Evolutionary conservation across 306 rosid genomes (phyloP), one percentile per base, ranked within the genome.

Genomic region (Elaeagnus macrophylla): DNA sequence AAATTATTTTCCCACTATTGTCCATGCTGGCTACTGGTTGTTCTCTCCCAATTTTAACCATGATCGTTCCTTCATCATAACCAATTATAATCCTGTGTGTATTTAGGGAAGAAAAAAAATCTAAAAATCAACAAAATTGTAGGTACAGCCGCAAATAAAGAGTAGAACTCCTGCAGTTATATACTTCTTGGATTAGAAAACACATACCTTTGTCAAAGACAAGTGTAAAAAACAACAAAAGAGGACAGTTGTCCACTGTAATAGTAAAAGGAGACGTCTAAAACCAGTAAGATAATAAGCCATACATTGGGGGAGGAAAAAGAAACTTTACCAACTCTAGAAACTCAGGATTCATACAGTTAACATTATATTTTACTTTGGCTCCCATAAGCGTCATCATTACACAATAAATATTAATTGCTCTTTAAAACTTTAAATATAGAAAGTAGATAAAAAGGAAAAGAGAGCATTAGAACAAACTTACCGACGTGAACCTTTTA

Each of bases 1-100:
- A 93, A 57, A 93, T 88, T 52, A 91, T 77, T 74, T 87, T 93
- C 57, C 99, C 96, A 56, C 94, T 69, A 68, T 74, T 87, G 72
- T 93, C 99, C 96, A 93, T 93, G 78, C 99, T 93, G 61, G 82
- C 95, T 42, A 93, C 94, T 13, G 99, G 99, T 55, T 78, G 95
- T 71, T 93, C 96, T 67, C 96, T 79, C 64, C 99, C 96, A 77
- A 93, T 87, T 75, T 93, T 93, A 60, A 87, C 81, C 94, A 93
- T 88, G 56, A 93, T 93, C 71, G 93, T 72, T 69, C 99, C 99
- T 72, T 93, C 99, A 69, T 93, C 99, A 67, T 88, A 87, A 57
- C 99, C 99, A 75, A 93, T 84, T 66, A 79, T 95, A 68, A 93
- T 94, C 69, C 96, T 87, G 65, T 8, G 37, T n/a, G 57, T 10